A percentile compares a stretch with the other conserved stretches of the same genome.
These are phyloP conservation scores for Neotropicomus parvogracilis DNA, from an alignment of 1,284 basidiomycete species.

Conservation along the genomic window DNA sequence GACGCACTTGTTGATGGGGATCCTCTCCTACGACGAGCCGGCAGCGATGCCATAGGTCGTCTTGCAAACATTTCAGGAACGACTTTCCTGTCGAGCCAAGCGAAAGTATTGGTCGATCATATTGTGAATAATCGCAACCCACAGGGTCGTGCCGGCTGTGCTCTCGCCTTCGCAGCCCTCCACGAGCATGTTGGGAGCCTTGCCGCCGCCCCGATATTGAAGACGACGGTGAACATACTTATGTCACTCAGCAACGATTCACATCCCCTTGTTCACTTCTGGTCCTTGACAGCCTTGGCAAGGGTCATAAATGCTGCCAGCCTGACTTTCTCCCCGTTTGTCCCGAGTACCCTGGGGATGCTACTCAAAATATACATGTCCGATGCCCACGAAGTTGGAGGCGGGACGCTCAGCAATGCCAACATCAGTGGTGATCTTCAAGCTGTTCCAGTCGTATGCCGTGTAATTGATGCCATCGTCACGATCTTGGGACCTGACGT, in stretches of 20 bases:
- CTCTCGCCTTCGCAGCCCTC: slow-evolving; percentile 90
- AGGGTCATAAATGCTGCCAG: slow-evolving; percentile 91
- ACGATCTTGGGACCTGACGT: slow-evolving; percentile 95
- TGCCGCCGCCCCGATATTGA: slow-evolving; percentile 89
- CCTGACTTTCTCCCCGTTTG: slow-evolving; percentile 87
- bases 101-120: slow-evolving; percentile 91
- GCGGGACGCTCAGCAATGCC: slow-evolving; percentile 78
- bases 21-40: slow-evolving; percentile 68
- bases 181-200: slow-evolving; percentile 92
- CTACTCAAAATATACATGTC: slow-evolving; percentile 87
- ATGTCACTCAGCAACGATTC: slow-evolving; percentile 96
- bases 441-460: slow-evolving; percentile 87
- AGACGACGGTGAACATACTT: slow-evolving; percentile 93
- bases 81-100: slow-evolving; percentile 81
- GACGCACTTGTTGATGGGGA: slow-evolving; percentile 84
- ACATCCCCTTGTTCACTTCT: slow-evolving; percentile 95
- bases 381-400: slow-evolving; percentile 93
- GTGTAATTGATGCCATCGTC: slow-evolving; percentile 90
- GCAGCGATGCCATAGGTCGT: slow-evolving; percentile 90
- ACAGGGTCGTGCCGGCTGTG: slow-evolving; percentile 89
- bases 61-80: slow-evolving; percentile 83
- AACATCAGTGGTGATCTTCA: slow-evolving; percentile 91
- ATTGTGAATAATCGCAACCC: slow-evolving; percentile 97
- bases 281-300: slow-evolving; percentile 83
- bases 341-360: slow-evolving; percentile 87